phyloP scores from a whole-genome alignment of 2,329 filamentous ascomycete genomes.

The Aspergillus ibericus region DNA sequence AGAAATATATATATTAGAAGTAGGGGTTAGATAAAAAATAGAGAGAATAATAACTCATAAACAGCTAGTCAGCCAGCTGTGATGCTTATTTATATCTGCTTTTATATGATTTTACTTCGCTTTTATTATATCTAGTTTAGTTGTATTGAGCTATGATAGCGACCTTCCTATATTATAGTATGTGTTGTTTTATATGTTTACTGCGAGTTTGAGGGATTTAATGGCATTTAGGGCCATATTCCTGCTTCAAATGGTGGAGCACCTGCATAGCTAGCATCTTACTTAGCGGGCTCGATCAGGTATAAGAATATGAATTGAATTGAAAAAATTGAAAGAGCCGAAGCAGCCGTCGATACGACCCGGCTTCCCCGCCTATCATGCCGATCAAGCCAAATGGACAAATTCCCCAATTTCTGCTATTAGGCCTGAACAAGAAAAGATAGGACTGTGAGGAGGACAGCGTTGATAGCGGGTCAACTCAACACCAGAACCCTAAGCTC shows the following conservation, averaged over 20 bases:
- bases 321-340: no score
- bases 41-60: no score
- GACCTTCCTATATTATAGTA: not conserved
- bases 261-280: not conserved
- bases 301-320: not conserved
- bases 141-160: not conserved
- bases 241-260: not conserved
- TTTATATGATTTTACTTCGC: not conserved
- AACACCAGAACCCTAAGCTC: constrained; percentile 7
- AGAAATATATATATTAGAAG: not conserved
- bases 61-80: no score
- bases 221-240: not conserved
- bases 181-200: not conserved
- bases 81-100: no score
- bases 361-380: not conserved
- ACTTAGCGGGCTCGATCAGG: not conserved
- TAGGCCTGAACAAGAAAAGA: not conserved
- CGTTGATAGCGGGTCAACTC: not conserved
- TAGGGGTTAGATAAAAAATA: no score
- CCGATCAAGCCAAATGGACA: not conserved
- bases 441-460: not conserved
- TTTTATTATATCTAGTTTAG: not conserved
- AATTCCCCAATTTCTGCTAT: not conserved
- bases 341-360: not conserved
- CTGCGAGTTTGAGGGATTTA: no score